Base-by-base conservation (phyloP, 768 basidiomycete genomes). In the Mycena metata region DNA sequence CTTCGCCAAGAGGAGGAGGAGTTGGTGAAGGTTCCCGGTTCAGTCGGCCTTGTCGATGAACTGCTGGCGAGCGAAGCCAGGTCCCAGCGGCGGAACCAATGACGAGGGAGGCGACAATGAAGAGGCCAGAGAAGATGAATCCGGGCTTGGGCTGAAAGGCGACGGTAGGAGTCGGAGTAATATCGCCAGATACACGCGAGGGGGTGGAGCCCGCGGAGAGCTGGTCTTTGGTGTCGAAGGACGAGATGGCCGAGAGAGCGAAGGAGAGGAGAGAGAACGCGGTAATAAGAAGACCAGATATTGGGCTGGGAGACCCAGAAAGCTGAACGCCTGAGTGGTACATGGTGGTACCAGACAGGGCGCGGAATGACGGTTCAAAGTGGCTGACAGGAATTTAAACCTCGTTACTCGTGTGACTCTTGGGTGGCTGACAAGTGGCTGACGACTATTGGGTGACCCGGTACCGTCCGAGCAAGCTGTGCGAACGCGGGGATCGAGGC, bases 121-220 rank as follows among this genome's bases (percentile, higher is more conserved):
- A 15, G 33, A 24, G 12, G 36, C 52, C 52, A 6, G 21, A 21
- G 33, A 15, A 7, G 19, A 55, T 11, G 10, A 36, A 1, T 3
- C 36, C 35, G n/a, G 52, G 35, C n/a, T 55, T 33, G 0, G 2
- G n/a, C 10, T 55, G 52, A n/a, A 11, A 6, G 9, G 21, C 19
- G 5, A 19, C 15, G 36, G 36, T 39, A 10, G 2, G 5, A 10
- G 36, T 39, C 4, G 52, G 36, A 23, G 12, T 39, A n/a, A n/a
- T n/a, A n/a, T n/a, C n/a, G 16, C 52, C 52, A 55, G 52, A 39
- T 36, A 39, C 52, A 16, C 52, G 52, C 52, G 52, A 55, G 33
- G 52, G 36, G 52, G 52, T 21, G 36, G 23, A 36, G 52, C 16
- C 19, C 5, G 51, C 30, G 51, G 33, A 35, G 33, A 54, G 51